Conservation (phyloP, 331 rosid species). For the Phaseolus coccineus region DNA sequence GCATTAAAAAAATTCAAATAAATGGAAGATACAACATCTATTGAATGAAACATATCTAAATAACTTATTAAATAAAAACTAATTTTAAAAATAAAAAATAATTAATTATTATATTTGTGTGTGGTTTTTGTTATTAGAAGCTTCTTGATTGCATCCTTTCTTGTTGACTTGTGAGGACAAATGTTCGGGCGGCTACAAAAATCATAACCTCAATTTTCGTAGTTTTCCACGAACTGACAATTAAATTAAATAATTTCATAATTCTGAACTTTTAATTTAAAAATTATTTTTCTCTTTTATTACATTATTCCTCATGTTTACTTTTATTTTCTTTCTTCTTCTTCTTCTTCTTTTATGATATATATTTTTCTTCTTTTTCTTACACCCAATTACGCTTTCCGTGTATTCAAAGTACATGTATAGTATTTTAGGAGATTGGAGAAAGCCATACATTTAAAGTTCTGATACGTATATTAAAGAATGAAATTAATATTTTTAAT, state of each 20-base stretch:
- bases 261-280: not conserved
- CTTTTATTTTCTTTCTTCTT: not conserved
- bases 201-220: slow-evolving; percentile 2
- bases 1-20: too few relatives aligned
- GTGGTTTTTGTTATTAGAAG: not conserved
- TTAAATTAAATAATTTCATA: not conserved
- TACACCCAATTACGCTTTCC: not conserved
- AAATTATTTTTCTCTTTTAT: not conserved
- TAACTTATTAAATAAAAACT: too few relatives aligned
- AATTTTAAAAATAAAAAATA: too few relatives aligned
- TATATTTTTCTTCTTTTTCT: not conserved
- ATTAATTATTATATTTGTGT: too few relatives aligned
- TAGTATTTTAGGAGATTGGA: not conserved
- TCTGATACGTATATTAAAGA: too few relatives aligned
- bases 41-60: too few relatives aligned
- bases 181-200: not conserved
- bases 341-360: not conserved
- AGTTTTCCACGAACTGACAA: not conserved
- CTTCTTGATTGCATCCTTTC: not conserved
- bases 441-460: too few relatives aligned
- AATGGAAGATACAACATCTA: too few relatives aligned
- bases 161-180: not conserved
- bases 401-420: not conserved
- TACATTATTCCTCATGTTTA: not conserved
- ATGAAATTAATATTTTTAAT: too few relatives aligned